Base-by-base conservation (phyloP, 208 protist genomes). In the Wallacemonas sp. region DNA sequence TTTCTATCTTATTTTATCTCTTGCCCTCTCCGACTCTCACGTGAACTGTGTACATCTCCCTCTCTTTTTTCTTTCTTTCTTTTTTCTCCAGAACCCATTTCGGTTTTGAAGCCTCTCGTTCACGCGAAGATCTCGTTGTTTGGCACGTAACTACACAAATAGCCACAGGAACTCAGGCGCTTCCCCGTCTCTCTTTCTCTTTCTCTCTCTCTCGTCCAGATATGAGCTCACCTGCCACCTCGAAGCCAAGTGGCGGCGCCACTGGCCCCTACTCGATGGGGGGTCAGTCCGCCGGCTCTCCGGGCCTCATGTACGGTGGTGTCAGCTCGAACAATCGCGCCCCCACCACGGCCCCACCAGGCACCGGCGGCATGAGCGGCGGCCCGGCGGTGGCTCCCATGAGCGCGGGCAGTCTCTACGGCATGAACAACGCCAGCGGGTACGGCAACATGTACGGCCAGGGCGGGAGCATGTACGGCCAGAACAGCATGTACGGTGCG, bases 401-500 rank as follows among this genome's bases (percentile, higher is more conserved):
- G n/a, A 18, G 52, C 52, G 28, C 5, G 12, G 52, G 52, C n/a
- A 59, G 52, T 23, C 16, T 59, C n/a, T 59, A 59, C 32, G 52
- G 52, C 31, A 39, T 39, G 52, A 23, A 14, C 31, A 18, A 20
- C 31, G 29, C n/a, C 29, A 64, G 54, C 44, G 55, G 52, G 41
- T 70, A 70, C 65, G 65, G 65, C 36, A 70, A 42, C 52, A 63
- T 67, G 70, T 74, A 74, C 61, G 68, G 68, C 18, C 54, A 45
- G 29, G 39, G 33, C 45, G 42, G 65, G 26, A 69, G 61, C 61
- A 67, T 77, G 61, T 77, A 72, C 66, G 61, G 66, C 42, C 38
- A 61, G 61, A 59, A 59, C 61, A 67, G 62, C 45, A 67, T 72
- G 57, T 77, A 69, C 65, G 54, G 57, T 45, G 44, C 65, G 71